Evolutionary conservation across 2,329 filamentous ascomycete species (phyloP).

Genomic region (Ceratocystis eucalypticola): DNA sequence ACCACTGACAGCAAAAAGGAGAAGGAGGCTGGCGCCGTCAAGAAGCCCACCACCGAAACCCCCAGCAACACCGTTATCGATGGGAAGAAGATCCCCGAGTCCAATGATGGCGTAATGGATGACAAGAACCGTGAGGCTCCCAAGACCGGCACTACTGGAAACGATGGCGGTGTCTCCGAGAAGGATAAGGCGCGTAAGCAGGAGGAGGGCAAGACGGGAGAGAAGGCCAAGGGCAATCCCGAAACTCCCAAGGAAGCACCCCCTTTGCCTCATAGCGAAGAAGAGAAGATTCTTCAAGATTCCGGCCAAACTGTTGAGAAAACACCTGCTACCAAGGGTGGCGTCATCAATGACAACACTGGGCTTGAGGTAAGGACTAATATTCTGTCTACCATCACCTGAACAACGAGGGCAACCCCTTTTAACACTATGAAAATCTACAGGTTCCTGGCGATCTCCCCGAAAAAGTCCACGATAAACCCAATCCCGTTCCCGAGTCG

Average conservation of each 20-base stretch:
- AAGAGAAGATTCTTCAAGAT: conserved; percentile 45
- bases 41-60: conserved; percentile 29
- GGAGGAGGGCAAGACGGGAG: conserved; percentile 51
- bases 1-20: conserved; percentile 30
- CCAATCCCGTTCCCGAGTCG: conserved; percentile 54
- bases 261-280: conserved; percentile 66
- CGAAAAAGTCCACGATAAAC: conserved; percentile 59
- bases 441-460: conserved; percentile 76
- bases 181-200: conserved; percentile 65
- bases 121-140: conserved; percentile 64
- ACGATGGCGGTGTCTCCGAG: conserved; percentile 76
- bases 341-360: conserved; percentile 22
- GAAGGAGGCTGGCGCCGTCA: conserved; percentile 23
- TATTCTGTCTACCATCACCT: background rate
- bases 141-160: conserved; percentile 76
- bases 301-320: conserved; percentile 27
- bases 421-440: conserved; percentile 15
- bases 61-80: conserved; percentile 41
- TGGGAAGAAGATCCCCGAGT: conserved; percentile 47
- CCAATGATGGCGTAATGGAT: conserved; percentile 80
- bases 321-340: conserved; percentile 17
- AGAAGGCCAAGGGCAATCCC: conserved; percentile 59
- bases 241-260: conserved; percentile 75
- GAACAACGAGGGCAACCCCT: background rate
- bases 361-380: conserved; percentile 44